Evolutionary conservation across 768 basidiomycete genomes (phyloP), one percentile per base, ranked within the genome.

Genomic region (Auriscalpium vulgare): DNA sequence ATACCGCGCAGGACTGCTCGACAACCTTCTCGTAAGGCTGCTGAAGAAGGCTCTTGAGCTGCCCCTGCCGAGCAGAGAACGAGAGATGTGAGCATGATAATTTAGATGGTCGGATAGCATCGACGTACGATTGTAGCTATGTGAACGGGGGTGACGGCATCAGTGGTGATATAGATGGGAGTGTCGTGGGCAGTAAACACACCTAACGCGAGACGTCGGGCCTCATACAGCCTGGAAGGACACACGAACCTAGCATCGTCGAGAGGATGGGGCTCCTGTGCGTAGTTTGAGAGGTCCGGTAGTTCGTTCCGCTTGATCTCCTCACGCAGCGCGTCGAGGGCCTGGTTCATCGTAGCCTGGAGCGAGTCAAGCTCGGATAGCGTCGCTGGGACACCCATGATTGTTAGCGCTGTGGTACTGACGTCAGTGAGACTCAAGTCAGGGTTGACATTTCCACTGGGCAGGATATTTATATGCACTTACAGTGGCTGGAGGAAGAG

Each of bases 341-440:
- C 62, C 59, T 8, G 61, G 60, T 55, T 66, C 62, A 38, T 59
- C 50, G 35, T 61, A 37, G 21, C 62, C 62, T 19, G 67, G 62
- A 53, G 45, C 56, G 62, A 43, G 40, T 49, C 49, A 16, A 54
- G 40, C 47, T 47, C 48, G 8, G 36, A 36, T 34, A 54, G 17
- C 7, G 23, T 23, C 16, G 14, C 2, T 37, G 50, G 50, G 23
- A 34, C 50, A 37, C 21, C 23, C 50, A 50, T 50, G 1, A 13
- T 43, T 1, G 40, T 14, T 43, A 13, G 13, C 8, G 40, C 17
- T 43, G 40, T 9, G 4, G 40, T 5, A 29, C 29, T 29, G 29
- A 29, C 29, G 29, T 29, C 29, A 29, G 29, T 29, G 29, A 29
- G 29, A 29, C 29, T 29, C 29, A 29, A 29, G 29, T 5, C 29